A percentile compares a stretch with the other conserved stretches of the same genome.
phyloP scores from a whole-genome alignment of 2,329 filamentous ascomycete species.

The Fusarium sulawesiense region DNA sequence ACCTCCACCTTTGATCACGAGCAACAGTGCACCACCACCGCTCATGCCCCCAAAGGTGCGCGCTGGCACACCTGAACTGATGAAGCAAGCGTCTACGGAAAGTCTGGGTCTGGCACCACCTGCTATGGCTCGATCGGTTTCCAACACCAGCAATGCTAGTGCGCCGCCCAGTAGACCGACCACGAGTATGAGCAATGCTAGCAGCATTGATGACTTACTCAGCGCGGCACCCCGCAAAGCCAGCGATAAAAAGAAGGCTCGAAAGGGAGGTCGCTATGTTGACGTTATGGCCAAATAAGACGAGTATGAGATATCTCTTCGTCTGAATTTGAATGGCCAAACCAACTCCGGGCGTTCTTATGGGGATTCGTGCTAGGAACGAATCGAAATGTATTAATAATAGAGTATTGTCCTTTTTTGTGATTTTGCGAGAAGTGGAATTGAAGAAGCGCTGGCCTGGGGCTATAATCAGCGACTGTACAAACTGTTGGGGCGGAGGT shows the following conservation, averaged over 20 bases:
- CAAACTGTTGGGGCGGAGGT: conserved; percentile 16
- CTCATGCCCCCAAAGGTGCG: conserved; percentile 47
- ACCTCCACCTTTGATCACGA: conserved; percentile 46
- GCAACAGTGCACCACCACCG: conserved; percentile 50
- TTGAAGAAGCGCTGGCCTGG: conserved; percentile 12
- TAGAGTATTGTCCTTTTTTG: conserved; percentile 38
- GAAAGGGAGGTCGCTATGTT: conserved; percentile 89
- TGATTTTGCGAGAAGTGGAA: conserved; percentile 31
- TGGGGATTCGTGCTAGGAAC: conserved; percentile 33
- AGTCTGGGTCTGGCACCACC: conserved; percentile 52
- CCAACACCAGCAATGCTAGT: conserved; percentile 59
- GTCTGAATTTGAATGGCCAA: conserved; percentile 16
- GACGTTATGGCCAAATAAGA: conserved; percentile 88
- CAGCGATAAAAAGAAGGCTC: conserved; percentile 70
- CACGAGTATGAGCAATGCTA: conserved; percentile 90
- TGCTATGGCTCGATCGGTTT: conserved; percentile 60
- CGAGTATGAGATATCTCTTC: conserved; percentile 1
- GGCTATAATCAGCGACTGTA: conserved; percentile 35
- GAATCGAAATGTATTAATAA: conserved; percentile 40
- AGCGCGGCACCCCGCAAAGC: conserved; percentile 77
- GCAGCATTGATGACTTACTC: conserved; percentile 92
- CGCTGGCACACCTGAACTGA: conserved; percentile 48
- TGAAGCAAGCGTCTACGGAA: conserved; percentile 52
- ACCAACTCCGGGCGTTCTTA: conserved; percentile 35
- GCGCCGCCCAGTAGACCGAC: conserved; percentile 75